Percentiles rank a stretch among this genome's conserved stretches.
These are phyloP conservation scores for Anaeromyces robustus DNA, from an alignment of 192 early-diverging fungal species.

Conservation along the genomic window DNA sequence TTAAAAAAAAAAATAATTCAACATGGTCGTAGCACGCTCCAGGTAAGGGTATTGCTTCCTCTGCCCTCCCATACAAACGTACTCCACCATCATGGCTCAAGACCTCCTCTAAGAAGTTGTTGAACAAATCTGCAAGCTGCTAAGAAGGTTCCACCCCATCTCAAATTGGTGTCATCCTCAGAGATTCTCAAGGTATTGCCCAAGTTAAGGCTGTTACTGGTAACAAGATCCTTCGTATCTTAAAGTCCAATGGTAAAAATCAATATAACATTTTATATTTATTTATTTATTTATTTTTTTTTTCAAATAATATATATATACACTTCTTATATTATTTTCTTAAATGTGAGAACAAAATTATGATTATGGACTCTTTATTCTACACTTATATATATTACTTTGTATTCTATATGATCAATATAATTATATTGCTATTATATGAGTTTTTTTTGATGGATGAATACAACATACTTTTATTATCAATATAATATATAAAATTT, in stretches of 20 bases:
- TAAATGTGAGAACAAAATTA: no score
- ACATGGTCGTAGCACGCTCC: slow-evolving; percentile 92
- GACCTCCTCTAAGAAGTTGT: slow-evolving; percentile 90
- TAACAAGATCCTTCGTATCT: slow-evolving; percentile 98
- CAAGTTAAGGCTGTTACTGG: slow-evolving; percentile 94
- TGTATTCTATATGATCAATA: no score
- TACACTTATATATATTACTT: no score
- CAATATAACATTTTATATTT: neutral
- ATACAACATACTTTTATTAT: no score
- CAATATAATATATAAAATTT: no score
- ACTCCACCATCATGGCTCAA: slow-evolving; percentile 95
- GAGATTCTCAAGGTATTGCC: slow-evolving; percentile 95
- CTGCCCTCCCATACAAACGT: slow-evolving; percentile 91
- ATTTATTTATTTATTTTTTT: neutral
- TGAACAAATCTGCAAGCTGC: slow-evolving; percentile 98
- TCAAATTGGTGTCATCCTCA: slow-evolving; percentile 93
- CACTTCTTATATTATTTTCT: no score
- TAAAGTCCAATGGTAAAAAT: slow-evolving; percentile 76
- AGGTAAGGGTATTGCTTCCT: slow-evolving; percentile 87
- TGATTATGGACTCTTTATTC: no score
- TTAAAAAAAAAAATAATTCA: slow-evolving; percentile 17
- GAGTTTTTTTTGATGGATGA: no score
- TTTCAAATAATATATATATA: no score
- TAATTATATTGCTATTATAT: no score
- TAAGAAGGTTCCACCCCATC: slow-evolving; percentile 97